Base-by-base conservation (phyloP, 345 rosid species). In the Anastatica hierochuntica region DNA sequence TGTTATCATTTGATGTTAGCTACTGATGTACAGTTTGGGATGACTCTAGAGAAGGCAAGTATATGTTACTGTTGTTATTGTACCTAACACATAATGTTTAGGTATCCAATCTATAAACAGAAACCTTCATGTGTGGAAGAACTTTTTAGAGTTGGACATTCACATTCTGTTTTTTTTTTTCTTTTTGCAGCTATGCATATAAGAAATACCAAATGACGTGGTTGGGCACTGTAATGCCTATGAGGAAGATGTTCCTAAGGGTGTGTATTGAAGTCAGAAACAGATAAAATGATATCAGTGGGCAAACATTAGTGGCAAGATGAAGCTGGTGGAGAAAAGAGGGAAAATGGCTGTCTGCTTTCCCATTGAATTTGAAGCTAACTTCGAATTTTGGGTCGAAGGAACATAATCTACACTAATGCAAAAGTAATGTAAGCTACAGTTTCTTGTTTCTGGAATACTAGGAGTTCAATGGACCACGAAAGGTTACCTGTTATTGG, bases 151-250 rank as follows among this genome's bases (percentile, higher is more conserved):
- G 43, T 43, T 6, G 17, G 46, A 57, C 53, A 14, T 50, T 66
- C n/a, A 36, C 29, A 20, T 42, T 43, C 42, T 36, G 13, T 43
- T 35, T 43, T 29, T 34, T 17, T 20, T 43, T 29, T 34, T 17
- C 14, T 40, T 57, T 31, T 35, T 66, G 51, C 43, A 49, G 59
- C 45, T 47, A 55, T n/a, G 42, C 44, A 11, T 23, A 20, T 37
- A 54, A 41, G 41, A 49, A 21, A 57, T 41, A 52, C 37, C 36
- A 43, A 42, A 27, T 37, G 29, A 27, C 45, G 33, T 36, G 40
- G 34, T 27, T 46, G 43, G 55, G 12, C 21, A 13, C 45, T 27
- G 4, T 36, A 43, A 14, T 36, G 47, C 5, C 19, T 50, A n/a
- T 34, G 26, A 14, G 35, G 24, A 42, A 14, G 53, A 49, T 4